Evolutionary conservation across 176 grass and related monocot species (phyloP).

Genomic region (Phoenix dactylifera): DNA sequence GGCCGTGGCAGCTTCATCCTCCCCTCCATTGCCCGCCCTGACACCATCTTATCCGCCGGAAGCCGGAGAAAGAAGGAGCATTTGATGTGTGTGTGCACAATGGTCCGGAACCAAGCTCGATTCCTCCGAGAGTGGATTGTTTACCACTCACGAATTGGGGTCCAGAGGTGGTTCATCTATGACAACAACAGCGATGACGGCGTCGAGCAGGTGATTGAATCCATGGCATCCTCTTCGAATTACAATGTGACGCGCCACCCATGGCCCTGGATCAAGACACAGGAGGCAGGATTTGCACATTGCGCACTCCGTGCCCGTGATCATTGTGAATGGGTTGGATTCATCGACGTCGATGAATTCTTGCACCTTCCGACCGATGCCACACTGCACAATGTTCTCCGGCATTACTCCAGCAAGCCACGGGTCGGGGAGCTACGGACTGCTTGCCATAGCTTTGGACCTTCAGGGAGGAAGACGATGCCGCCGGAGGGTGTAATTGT

Average conservation of each 20-base stretch:
- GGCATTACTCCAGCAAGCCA: slow-evolving; percentile 50
- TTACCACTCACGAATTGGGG: slow-evolving; percentile 57
- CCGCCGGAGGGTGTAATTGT: slow-evolving; percentile 53
- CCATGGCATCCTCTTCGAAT: slow-evolving; percentile 24
- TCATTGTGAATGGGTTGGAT: slow-evolving; percentile 79
- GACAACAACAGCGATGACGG: slow-evolving; percentile 92
- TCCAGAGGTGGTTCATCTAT: slow-evolving; percentile 90
- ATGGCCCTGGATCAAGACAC: slow-evolving; percentile 97
- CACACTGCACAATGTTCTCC: slow-evolving; percentile 46
- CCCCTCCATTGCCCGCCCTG: slow-evolving; percentile 56
- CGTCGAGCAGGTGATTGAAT: slow-evolving; percentile 44
- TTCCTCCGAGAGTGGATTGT: slow-evolving; percentile 80
- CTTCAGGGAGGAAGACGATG: slow-evolving; percentile 59
- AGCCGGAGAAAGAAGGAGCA: slow-evolving; percentile 37
- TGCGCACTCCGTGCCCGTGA: slow-evolving; percentile 69
- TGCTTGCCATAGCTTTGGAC: slow-evolving; percentile 87
- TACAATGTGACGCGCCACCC: slow-evolving; percentile 62
- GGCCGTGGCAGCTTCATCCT: slow-evolving; percentile 49
- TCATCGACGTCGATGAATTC: slow-evolving; percentile 91
- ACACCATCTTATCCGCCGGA: slow-evolving; percentile 29
- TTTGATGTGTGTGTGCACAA: slow-evolving; percentile 93
- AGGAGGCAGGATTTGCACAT: slow-evolving; percentile 92
- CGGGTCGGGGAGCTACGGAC: slow-evolving; percentile 67
- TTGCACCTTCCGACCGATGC: slow-evolving; percentile 62
- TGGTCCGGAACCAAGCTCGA: slow-evolving; percentile 89